These are phyloP conservation scores for Tetrapyrgos nigripes DNA, from an alignment of 1,284 basidiomycete species.

Conservation along the genomic window DNA sequence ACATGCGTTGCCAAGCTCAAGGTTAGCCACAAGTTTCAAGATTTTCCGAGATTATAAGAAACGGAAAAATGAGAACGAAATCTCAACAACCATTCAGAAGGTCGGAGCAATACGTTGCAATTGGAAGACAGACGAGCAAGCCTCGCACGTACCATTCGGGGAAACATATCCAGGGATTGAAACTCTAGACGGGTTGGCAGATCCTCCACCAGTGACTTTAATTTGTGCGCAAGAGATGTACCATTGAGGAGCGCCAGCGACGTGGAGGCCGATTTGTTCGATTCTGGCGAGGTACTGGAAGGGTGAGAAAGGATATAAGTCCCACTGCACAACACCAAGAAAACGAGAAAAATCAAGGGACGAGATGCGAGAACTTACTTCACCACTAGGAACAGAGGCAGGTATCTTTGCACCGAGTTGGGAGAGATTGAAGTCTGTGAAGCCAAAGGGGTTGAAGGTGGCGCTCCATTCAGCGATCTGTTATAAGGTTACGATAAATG, in stretches of 20 bases:
- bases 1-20: neutral
- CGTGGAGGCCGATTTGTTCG: conserved; percentile 50
- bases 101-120: neutral
- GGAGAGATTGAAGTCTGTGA: conserved; percentile 34
- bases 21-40: no score
- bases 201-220: conserved; percentile 43
- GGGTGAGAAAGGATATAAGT: neutral
- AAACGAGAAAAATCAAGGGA: neutral
- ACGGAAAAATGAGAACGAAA: no score
- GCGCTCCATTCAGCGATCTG: conserved; percentile 47
- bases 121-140: neutral
- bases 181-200: conserved; percentile 44
- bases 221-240: conserved; percentile 51
- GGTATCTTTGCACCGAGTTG: conserved; percentile 48
- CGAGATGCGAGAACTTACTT: conserved; percentile 28
- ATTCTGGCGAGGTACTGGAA: conserved; percentile 47
- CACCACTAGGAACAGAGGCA: conserved; percentile 40
- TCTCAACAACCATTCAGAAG: no score
- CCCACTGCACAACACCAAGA: neutral
- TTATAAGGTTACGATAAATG: neutral
- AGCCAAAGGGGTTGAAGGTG: conserved; percentile 44
- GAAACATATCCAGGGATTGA: conserved; percentile 47
- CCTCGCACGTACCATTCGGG: conserved; percentile 31
- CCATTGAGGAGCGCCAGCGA: conserved; percentile 43
- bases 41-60: no score